Evolutionary conservation across 495 filamentous ascomycete genomes (phyloP).

Genomic region (Tuber umbilicatum): DNA sequence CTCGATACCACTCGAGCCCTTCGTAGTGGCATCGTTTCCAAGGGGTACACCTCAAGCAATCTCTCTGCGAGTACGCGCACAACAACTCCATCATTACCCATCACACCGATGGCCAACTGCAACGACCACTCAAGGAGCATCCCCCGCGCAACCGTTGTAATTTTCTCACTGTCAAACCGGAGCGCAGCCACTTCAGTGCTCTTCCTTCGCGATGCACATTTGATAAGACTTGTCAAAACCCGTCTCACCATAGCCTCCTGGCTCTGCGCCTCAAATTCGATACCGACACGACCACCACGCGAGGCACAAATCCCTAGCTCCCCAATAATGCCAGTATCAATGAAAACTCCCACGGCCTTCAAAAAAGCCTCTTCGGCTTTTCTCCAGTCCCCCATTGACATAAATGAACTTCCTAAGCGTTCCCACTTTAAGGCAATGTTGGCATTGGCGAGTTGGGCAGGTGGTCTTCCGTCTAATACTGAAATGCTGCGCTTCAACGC

Average conservation of each 20-base stretch:
- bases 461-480: constrained; percentile 27
- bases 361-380: constrained; percentile 32
- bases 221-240: constrained; percentile 36
- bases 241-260: constrained; percentile 30
- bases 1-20: constrained; percentile 39
- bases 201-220: constrained; percentile 35
- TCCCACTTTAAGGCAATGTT: constrained; percentile 33
- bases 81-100: constrained; percentile 31
- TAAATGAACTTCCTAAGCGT: constrained; percentile 30
- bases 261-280: constrained; percentile 18
- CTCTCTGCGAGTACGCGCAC: constrained; percentile 34
- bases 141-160: constrained; percentile 25
- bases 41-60: constrained; percentile 34
- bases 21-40: constrained; percentile 37
- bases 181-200: constrained; percentile 26
- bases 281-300: constrained; percentile 21
- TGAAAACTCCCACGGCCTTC: constrained; percentile 27
- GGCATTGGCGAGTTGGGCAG: constrained; percentile 23
- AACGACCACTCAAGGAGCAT: constrained; percentile 39
- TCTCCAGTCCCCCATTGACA: constrained; percentile 32
- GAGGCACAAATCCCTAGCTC: constrained; percentile 26
- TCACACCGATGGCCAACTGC: constrained; percentile 31
- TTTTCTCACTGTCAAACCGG: constrained; percentile 35
- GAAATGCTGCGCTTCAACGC: constrained; percentile 30
- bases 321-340: constrained; percentile 29